Evolutionary conservation across 352 stramenopile genomes (phyloP).

Genomic region (Phytophthora capsici): DNA sequence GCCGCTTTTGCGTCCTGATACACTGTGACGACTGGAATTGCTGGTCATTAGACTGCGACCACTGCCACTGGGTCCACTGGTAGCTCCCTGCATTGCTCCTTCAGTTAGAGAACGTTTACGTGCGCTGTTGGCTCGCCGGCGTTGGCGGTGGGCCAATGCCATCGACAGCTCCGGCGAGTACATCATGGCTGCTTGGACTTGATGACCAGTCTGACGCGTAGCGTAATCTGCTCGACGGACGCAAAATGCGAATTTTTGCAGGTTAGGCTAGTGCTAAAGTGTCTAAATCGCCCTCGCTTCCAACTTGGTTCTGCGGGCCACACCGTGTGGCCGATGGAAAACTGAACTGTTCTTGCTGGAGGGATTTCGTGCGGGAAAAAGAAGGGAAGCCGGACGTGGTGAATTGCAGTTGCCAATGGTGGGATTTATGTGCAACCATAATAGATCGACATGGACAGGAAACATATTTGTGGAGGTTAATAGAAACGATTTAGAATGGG

Average conservation of each 20-base stretch:
- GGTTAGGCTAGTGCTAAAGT: conserved; percentile 8
- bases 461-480: background rate
- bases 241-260: background rate
- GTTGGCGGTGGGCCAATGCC: conserved; percentile 29
- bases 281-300: too few relatives aligned
- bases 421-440: background rate
- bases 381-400: conserved; percentile 1
- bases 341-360: conserved; percentile 3
- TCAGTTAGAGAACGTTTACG: conserved; percentile 38
- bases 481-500: too few relatives aligned
- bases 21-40: conserved; percentile 6
- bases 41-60: conserved; percentile 6
- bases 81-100: background rate
- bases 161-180: conserved; percentile 41
- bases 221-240: conserved; percentile 31
- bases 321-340: background rate
- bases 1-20: conserved; percentile 33
- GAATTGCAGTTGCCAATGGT: background rate
- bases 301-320: too few relatives aligned
- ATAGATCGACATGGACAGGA: background rate
- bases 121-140: conserved; percentile 30
- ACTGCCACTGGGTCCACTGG: conserved; percentile 17
- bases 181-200: conserved; percentile 37
- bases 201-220: background rate
- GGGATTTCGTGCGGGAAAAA: conserved; percentile 1